A percentile compares a stretch with the other conserved stretches of the same genome.
Conservation (phyloP, 495 filamentous ascomycete species). For the Penicillium goetzii region DNA sequence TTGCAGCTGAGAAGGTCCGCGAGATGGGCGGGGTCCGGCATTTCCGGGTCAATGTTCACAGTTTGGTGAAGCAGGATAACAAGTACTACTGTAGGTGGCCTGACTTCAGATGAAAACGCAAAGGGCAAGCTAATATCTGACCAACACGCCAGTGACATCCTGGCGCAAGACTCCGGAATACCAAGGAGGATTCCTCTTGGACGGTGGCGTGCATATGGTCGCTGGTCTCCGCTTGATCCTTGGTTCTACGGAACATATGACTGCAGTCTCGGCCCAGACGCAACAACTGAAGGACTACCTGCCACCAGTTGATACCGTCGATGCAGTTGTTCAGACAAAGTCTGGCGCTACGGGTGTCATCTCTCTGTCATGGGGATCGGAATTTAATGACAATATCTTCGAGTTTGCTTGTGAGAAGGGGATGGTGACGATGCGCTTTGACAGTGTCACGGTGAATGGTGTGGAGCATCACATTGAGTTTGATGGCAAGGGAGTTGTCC, state of each 20-base stretch:
- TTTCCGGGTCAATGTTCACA: constrained; percentile 62
- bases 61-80: constrained; percentile 55
- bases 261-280: constrained; percentile 61
- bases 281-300: constrained; percentile 62
- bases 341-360: constrained; percentile 67
- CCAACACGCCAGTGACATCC: constrained; percentile 53
- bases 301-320: constrained; percentile 74
- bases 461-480: constrained; percentile 56
- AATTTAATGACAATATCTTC: constrained; percentile 57
- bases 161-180: constrained; percentile 75
- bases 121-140: neutral
- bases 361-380: constrained; percentile 67
- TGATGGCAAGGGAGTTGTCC: constrained; percentile 60
- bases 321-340: constrained; percentile 62
- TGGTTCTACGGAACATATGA: constrained; percentile 48
- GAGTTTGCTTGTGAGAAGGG: constrained; percentile 56
- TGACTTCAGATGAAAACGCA: constrained; percentile 13
- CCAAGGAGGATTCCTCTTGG: constrained; percentile 78
- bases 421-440: constrained; percentile 55
- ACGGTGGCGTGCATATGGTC: constrained; percentile 75
- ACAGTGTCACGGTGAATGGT: constrained; percentile 58
- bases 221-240: constrained; percentile 66
- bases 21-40: constrained; percentile 65
- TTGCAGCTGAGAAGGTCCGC: constrained; percentile 59
- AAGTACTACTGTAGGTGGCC: constrained; percentile 59